Conservation (phyloP, 345 rosid species). For the Brassica napus region DNA sequence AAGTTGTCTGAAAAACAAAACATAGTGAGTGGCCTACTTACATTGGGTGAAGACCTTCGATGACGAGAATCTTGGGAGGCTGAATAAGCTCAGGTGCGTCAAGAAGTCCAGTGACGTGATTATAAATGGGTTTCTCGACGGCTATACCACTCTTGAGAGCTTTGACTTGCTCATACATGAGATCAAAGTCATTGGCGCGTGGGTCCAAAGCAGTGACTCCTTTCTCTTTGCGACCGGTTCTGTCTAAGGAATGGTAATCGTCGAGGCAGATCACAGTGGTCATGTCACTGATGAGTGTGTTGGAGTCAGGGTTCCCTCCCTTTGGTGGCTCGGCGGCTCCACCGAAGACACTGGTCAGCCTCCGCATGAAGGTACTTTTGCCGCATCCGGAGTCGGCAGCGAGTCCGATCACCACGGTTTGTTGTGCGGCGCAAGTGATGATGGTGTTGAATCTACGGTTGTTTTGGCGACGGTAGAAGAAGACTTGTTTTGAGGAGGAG, state of each 20-base stretch:
- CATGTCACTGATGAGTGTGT: conserved; percentile 86
- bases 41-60: conserved; percentile 99
- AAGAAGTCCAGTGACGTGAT: conserved; percentile 86
- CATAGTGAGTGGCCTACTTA: conserved; percentile 47
- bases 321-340: conserved; percentile 93
- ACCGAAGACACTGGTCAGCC: conserved; percentile 90
- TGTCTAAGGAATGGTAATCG: conserved; percentile 87
- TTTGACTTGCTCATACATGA: conserved; percentile 95
- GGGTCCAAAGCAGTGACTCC: conserved; percentile 98
- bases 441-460: conserved; percentile 42
- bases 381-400: conserved; percentile 98
- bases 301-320: conserved; percentile 97
- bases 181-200: conserved; percentile 84
- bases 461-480: conserved; percentile 49
- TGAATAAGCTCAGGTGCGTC: conserved; percentile 91
- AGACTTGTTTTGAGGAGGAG: conserved; percentile 51
- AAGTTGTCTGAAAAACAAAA: conserved; percentile 12
- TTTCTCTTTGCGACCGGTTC: conserved; percentile 85
- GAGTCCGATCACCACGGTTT: conserved; percentile 82
- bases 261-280: conserved; percentile 94
- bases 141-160: conserved; percentile 76
- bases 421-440: conserved; percentile 64
- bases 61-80: conserved; percentile 93
- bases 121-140: conserved; percentile 84
- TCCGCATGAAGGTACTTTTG: conserved; percentile 89